Conservation (phyloP, 495 filamentous ascomycete species). For the Pyrenula aspistea region DNA sequence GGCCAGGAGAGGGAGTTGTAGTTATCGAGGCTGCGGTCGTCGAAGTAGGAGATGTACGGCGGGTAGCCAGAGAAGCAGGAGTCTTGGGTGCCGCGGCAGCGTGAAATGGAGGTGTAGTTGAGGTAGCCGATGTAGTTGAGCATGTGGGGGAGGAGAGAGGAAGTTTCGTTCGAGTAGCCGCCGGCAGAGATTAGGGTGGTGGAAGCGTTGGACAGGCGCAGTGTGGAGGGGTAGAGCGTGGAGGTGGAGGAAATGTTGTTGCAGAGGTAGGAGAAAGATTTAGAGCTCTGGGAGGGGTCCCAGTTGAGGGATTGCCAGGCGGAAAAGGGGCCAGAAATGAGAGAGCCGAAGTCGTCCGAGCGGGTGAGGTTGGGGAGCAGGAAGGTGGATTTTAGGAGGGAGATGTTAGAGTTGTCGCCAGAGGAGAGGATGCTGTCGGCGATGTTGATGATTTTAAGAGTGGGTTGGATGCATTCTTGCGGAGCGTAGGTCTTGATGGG, state of each 20-base stretch:
- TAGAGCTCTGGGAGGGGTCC: slow-evolving; percentile 48
- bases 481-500: slow-evolving; percentile 47
- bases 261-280: slow-evolving; percentile 47
- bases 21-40: slow-evolving; percentile 1
- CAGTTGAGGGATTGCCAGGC: slow-evolving; percentile 55
- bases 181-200: slow-evolving; percentile 36
- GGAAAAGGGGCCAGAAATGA: slow-evolving; percentile 35
- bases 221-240: slow-evolving; percentile 33
- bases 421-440: slow-evolving; percentile 55
- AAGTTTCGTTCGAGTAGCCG: slow-evolving; percentile 40
- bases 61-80: slow-evolving; percentile 55
- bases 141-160: slow-evolving; percentile 36
- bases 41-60: slow-evolving; percentile 12
- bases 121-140: slow-evolving; percentile 58
- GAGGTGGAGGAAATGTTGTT: slow-evolving; percentile 34
- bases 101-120: slow-evolving; percentile 25
- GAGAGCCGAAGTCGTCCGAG: slow-evolving; percentile 48
- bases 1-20: slow-evolving; percentile 4
- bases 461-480: slow-evolving; percentile 38
- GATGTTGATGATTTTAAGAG: slow-evolving; percentile 45
- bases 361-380: slow-evolving; percentile 45
- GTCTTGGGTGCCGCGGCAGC: slow-evolving; percentile 23
- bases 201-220: slow-evolving; percentile 18
- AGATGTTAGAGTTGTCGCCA: slow-evolving; percentile 26
- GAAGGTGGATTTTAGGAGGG: slow-evolving; percentile 46